Evolutionary conservation across 257 asterid genomes (phyloP).

Genomic region (Petunia secreta): DNA sequence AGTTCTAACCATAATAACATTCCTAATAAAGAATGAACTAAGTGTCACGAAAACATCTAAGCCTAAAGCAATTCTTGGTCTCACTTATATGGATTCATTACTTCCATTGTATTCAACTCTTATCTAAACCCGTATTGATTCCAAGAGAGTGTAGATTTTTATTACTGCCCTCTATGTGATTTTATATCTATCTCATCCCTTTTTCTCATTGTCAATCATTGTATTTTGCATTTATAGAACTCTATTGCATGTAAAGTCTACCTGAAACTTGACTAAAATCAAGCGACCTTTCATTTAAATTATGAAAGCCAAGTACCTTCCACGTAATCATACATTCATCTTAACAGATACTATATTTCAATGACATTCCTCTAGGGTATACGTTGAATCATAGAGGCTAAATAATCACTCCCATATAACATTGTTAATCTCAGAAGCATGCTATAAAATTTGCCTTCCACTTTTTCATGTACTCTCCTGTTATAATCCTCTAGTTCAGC

Average conservation of each 20-base stretch:
- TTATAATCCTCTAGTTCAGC: background rate
- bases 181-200: background rate
- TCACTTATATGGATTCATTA: background rate
- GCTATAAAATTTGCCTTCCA: background rate
- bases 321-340: background rate
- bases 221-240: background rate
- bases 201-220: background rate
- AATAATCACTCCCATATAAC: background rate
- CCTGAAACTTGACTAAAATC: background rate
- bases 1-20: background rate
- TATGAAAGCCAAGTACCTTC: background rate
- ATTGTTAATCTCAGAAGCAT: background rate
- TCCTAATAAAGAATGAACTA: background rate
- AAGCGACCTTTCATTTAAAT: constrained; percentile 4
- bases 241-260: background rate
- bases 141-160: background rate
- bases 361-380: background rate
- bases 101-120: background rate
- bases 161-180: background rate
- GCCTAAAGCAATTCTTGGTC: background rate
- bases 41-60: background rate
- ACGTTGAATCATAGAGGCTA: background rate
- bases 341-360: background rate
- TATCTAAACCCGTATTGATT: background rate
- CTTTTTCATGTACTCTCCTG: background rate